Evolutionary conservation across 352 stramenopile genomes (phyloP).

Genomic region (Elongisporangium senticosum): DNA sequence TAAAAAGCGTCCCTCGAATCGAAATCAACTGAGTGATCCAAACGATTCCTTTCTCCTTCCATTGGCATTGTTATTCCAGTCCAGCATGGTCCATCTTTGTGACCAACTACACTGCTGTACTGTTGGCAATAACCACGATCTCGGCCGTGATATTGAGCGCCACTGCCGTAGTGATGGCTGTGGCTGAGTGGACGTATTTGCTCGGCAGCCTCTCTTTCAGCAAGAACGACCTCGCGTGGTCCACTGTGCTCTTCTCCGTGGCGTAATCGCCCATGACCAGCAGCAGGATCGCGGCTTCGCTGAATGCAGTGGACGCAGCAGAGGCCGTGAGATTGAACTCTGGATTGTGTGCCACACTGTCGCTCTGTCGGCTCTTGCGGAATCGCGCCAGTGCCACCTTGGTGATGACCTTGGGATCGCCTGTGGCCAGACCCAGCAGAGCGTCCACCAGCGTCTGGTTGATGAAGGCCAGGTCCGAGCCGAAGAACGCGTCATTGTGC

Average conservation of each 20-base stretch:
- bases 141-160: constrained; percentile 22
- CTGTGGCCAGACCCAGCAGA: constrained; percentile 26
- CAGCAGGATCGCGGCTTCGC: constrained; percentile 40
- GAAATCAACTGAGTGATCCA: too few species aligned
- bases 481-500: constrained; percentile 45
- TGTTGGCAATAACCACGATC: not conserved
- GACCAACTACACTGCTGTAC: too few species aligned
- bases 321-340: constrained; percentile 28
- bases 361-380: constrained; percentile 33
- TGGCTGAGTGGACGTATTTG: constrained; percentile 27
- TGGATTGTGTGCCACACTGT: constrained; percentile 33
- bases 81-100: too few species aligned
- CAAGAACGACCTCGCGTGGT: constrained; percentile 35
- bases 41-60: too few species aligned
- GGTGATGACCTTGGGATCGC: constrained; percentile 18
- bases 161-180: constrained; percentile 23
- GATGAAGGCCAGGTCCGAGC: constrained; percentile 32
- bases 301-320: constrained; percentile 28
- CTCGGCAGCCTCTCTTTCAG: constrained; percentile 43
- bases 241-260: constrained; percentile 28
- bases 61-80: too few species aligned
- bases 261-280: constrained; percentile 39
- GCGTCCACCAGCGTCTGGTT: constrained; percentile 42
- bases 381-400: constrained; percentile 31
- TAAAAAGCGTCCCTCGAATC: too few species aligned